These are phyloP conservation scores for Zasmidium angulare DNA, from an alignment of 2,329 filamentous ascomycete genomes.

Conservation along the genomic window DNA sequence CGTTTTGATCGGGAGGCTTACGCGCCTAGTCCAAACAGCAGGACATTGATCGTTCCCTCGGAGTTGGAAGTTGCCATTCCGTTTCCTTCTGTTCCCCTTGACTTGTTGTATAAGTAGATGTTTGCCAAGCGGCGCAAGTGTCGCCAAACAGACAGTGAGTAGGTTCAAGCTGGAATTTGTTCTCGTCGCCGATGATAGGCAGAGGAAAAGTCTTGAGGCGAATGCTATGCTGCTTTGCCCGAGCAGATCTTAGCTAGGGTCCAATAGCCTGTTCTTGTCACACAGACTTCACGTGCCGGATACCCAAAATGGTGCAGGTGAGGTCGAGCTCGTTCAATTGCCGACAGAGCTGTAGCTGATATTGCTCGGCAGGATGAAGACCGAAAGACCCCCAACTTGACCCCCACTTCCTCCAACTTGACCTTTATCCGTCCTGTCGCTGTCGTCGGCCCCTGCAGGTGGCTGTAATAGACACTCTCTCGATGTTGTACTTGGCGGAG, in stretches of 20 bases:
- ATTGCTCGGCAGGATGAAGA: neutral
- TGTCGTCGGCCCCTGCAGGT: neutral
- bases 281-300: neutral
- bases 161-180: too few species aligned
- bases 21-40: slow-evolving; percentile 57
- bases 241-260: too few species aligned
- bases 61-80: neutral
- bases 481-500: neutral
- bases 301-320: neutral
- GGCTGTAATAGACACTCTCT: neutral
- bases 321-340: neutral
- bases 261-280: too few species aligned
- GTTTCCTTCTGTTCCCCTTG: too few species aligned
- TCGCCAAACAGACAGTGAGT: too few species aligned
- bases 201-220: too few species aligned
- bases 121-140: too few species aligned
- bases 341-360: slow-evolving; percentile 2
- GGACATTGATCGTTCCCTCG: slow-evolving; percentile 33
- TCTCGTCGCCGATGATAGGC: too few species aligned
- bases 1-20: slow-evolving; percentile 34
- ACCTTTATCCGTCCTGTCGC: neutral
- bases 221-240: too few species aligned
- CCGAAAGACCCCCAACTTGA: neutral
- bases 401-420: neutral
- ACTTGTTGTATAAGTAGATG: too few species aligned